Percentiles rank a stretch among this genome's conserved stretches.
Conservation (phyloP, 768 basidiomycete species). For the Podaxis rugospora region DNA sequence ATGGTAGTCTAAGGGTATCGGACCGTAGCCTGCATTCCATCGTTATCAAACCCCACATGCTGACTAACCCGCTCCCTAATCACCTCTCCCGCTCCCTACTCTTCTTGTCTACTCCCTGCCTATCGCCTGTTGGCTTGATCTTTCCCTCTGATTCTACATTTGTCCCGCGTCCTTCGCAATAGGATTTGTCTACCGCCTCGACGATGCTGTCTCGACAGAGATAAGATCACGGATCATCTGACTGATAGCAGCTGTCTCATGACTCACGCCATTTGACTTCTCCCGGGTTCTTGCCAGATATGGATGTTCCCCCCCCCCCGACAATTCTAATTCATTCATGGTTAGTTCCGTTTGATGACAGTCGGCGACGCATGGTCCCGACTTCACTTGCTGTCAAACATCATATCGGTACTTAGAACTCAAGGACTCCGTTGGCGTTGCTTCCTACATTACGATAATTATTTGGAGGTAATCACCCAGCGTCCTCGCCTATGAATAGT, state of each 20-base stretch:
- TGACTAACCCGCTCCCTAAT: constrained; percentile 6
- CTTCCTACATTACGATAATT: neutral
- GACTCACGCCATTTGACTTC: constrained; percentile 1
- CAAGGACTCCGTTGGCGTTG: too few relatives aligned
- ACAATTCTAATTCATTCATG: neutral
- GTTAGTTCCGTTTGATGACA: neutral
- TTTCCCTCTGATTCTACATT: neutral
- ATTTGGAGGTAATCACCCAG: neutral
- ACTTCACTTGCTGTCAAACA: too few relatives aligned
- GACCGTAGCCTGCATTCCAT: neutral
- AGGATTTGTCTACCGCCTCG: neutral
- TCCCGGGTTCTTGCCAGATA: neutral
- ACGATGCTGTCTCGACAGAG: neutral
- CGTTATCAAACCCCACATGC: constrained; percentile 5
- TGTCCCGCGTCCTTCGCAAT: neutral
- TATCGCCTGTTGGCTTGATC: neutral
- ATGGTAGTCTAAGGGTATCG: neutral
- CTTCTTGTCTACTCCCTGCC: neutral
- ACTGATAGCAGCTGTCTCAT: neutral
- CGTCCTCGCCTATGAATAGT: neutral
- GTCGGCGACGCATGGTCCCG: too few relatives aligned
- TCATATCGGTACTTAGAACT: too few relatives aligned
- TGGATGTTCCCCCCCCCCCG: neutral
- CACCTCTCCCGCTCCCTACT: neutral
- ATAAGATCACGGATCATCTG: constrained; percentile 1